phyloP scores from a whole-genome alignment of 108 stramenopile genomes.

The Fragilaria radians region DNA sequence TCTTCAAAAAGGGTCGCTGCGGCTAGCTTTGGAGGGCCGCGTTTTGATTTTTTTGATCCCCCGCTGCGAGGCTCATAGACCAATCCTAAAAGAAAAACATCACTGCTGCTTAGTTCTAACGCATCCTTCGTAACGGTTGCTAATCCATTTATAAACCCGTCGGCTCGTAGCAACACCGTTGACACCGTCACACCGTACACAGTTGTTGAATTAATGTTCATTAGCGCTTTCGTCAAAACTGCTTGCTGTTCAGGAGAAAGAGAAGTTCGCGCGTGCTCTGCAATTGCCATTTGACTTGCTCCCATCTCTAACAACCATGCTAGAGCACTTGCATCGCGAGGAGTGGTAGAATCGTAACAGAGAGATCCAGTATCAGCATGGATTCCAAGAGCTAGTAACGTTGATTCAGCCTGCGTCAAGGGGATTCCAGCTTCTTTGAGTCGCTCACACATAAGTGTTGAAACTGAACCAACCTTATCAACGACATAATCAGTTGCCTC shows the following conservation, averaged over 20 bases:
- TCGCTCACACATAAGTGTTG: conserved; percentile 81
- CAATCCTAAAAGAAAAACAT: conserved; percentile 78
- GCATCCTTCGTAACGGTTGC: conserved; percentile 90
- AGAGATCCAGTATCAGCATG: conserved; percentile 93
- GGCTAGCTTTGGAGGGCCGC: conserved; percentile 10
- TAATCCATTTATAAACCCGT: conserved; percentile 89
- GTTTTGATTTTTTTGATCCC: conserved; percentile 10
- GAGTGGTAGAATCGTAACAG: conserved; percentile 89
- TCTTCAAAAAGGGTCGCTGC: background rate
- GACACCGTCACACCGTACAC: conserved; percentile 84
- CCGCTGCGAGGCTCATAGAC: conserved; percentile 79
- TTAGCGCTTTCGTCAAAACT: conserved; percentile 81
- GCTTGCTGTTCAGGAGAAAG: conserved; percentile 78
- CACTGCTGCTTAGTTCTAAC: conserved; percentile 83
- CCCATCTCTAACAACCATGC: conserved; percentile 90
- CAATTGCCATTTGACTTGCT: conserved; percentile 90
- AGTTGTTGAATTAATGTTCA: conserved; percentile 65
- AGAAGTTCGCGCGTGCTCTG: conserved; percentile 78
- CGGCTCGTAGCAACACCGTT: conserved; percentile 77
- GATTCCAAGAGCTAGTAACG: conserved; percentile 86
- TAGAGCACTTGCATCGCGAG: conserved; percentile 81
- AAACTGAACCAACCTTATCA: conserved; percentile 83
- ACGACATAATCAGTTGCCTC: conserved; percentile 76
- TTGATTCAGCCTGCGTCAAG: conserved; percentile 83
- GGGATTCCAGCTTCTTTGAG: conserved; percentile 46